Percentiles rank a stretch among this genome's conserved stretches.
Evolutionary conservation across 78 protist genomes (phyloP).

Genomic region (Creolimax fragrantissima): DNA sequence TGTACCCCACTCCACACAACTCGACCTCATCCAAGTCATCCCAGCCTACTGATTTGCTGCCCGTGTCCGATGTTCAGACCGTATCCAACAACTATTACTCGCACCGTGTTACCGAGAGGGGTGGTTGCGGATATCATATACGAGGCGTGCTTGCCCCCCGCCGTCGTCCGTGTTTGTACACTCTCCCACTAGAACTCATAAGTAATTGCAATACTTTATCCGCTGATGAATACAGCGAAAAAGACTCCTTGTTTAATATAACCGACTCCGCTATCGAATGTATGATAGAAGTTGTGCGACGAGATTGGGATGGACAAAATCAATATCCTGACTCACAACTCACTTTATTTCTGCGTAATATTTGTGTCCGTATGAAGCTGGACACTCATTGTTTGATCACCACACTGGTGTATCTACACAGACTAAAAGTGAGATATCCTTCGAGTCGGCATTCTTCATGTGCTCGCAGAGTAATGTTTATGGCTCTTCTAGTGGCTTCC

Average conservation of each 20-base stretch:
- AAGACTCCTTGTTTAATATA: background rate
- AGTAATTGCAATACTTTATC: too few species aligned
- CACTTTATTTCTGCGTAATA: background rate
- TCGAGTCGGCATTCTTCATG: background rate
- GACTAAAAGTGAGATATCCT: background rate
- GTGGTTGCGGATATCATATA: background rate
- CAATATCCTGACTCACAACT: background rate
- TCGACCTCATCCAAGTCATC: background rate
- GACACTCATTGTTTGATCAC: background rate
- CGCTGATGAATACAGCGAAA: background rate
- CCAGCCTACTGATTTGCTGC: background rate
- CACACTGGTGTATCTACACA: background rate
- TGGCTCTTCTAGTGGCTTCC: background rate
- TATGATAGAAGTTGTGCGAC: background rate
- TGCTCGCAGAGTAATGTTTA: background rate
- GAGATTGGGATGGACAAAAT: background rate
- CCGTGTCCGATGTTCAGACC: too few species aligned
- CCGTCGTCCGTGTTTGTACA: background rate
- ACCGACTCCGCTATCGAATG: background rate
- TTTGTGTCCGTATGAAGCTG: background rate
- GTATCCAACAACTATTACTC: background rate
- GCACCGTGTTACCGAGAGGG: background rate
- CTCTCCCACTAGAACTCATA: too few species aligned
- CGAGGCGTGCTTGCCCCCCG: background rate
- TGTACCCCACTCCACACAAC: background rate